Conservation (phyloP, 495 filamentous ascomycete species). For the Neurospora tetraspora region DNA sequence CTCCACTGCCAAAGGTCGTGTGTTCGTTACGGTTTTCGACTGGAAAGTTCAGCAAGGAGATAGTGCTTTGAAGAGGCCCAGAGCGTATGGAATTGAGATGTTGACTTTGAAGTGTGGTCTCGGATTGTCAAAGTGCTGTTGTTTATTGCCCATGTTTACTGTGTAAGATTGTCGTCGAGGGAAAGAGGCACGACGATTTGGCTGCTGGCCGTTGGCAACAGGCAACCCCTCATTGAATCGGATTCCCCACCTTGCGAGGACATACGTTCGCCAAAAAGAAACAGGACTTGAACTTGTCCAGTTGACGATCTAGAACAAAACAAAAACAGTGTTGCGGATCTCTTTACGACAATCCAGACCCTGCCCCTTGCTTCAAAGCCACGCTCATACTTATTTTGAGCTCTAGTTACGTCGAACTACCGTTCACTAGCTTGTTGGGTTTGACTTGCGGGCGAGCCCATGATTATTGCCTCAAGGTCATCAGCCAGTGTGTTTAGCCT, state of each 20-base stretch:
- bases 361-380: not conserved
- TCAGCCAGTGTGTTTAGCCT: not conserved
- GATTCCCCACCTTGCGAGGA: not conserved
- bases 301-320: not conserved
- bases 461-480: not conserved
- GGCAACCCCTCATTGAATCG: not conserved
- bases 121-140: not conserved
- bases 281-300: not conserved
- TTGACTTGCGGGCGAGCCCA: constrained; percentile 9
- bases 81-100: not conserved
- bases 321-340: not conserved
- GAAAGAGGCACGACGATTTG: not conserved
- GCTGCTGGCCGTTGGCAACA: not conserved
- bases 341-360: not conserved
- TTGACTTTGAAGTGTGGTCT: not conserved
- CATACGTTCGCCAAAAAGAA: not conserved
- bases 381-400: not conserved
- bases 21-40: not conserved
- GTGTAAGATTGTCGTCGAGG: not conserved
- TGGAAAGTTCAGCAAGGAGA: not conserved
- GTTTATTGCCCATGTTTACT: not conserved
- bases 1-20: not conserved
- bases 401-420: not conserved
- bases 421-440: not conserved
- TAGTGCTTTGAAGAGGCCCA: not conserved